Evolutionary conservation across 768 basidiomycete species (phyloP), one percentile per base, ranked within the genome.

Genomic region (Pulveroboletus frians): DNA sequence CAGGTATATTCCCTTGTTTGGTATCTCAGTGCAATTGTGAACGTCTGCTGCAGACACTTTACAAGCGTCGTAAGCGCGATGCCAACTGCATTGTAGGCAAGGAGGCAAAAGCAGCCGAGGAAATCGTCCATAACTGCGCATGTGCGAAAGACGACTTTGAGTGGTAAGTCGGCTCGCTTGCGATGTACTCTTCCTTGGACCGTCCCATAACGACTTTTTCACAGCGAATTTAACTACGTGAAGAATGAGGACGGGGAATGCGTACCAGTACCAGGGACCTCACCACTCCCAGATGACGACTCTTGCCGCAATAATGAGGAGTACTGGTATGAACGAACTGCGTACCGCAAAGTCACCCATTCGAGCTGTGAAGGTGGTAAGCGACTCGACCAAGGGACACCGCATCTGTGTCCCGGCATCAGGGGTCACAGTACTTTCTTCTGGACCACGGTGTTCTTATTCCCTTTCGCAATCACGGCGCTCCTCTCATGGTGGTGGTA

Each of bases 251-350:
- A 73, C 7, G 88, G 82, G 46, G 73, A 85, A 32, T 98, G 96
- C 61, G 86, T 91, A 0, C 78, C 92, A 13, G 81, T 84, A 2
- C 70, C 79, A 8, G 91, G 87, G 10, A 85, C 84, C 0, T 65
- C 68, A 4, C 77, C 92, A 0, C 75, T 87, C 10, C 65, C 77
- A 0, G 55, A 73, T 23, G 89, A 93, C 34, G 76, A 77, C 26
- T 74, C 78, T 5, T 92, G 89, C 60, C 71, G 69, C 18, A 67
- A 68, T 46, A 78, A 73, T 17, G 83, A 83, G 39, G 81, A 85
- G 3, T 90, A 76, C 65, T 99, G 96, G 96, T 97, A 93, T 64
- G 92, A 92, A 45, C 83, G 92, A 23, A 98, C 95, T 0, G 72
- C 84, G 5, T 95, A 95, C 63, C 88, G 93, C 43, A 85, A 90